These are phyloP conservation scores for Pythium sp. DNA, from an alignment of 352 stramenopile genomes.

Conservation along the genomic window DNA sequence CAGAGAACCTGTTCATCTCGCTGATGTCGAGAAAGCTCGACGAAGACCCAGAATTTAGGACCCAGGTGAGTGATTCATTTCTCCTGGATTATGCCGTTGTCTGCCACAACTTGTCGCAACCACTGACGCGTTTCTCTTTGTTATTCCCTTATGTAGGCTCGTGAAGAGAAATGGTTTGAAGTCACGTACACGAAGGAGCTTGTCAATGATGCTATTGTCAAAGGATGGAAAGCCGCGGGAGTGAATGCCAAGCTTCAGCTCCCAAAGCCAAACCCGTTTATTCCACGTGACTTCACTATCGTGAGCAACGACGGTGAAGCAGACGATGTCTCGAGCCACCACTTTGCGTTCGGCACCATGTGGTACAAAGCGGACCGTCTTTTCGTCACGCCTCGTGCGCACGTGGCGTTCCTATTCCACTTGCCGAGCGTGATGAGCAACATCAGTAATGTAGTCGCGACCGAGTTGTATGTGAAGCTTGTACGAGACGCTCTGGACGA, in stretches of 20 bases:
- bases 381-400: constrained; percentile 61
- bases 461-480: constrained; percentile 60
- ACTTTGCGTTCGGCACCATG: constrained; percentile 44
- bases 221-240: constrained; percentile 35
- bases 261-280: constrained; percentile 67
- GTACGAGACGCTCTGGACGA: constrained; percentile 68
- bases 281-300: constrained; percentile 66
- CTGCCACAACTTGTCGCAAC: not conserved
- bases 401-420: constrained; percentile 51
- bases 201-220: constrained; percentile 29
- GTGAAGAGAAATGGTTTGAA: constrained; percentile 65
- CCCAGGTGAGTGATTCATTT: constrained; percentile 21
- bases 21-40: constrained; percentile 46
- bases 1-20: constrained; percentile 49
- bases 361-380: constrained; percentile 62
- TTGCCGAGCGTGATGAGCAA: constrained; percentile 45
- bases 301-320: constrained; percentile 26
- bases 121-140: not conserved
- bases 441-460: constrained; percentile 37
- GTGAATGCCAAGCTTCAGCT: constrained; percentile 47
- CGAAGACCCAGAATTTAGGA: constrained; percentile 35
- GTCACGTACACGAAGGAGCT: constrained; percentile 53
- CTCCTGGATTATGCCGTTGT: not conserved
- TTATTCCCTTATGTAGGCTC: constrained; percentile 16
- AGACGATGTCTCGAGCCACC: constrained; percentile 29